Conservation (phyloP, 305 asterid genomes). For the Stenogyne calaminthoides region DNA sequence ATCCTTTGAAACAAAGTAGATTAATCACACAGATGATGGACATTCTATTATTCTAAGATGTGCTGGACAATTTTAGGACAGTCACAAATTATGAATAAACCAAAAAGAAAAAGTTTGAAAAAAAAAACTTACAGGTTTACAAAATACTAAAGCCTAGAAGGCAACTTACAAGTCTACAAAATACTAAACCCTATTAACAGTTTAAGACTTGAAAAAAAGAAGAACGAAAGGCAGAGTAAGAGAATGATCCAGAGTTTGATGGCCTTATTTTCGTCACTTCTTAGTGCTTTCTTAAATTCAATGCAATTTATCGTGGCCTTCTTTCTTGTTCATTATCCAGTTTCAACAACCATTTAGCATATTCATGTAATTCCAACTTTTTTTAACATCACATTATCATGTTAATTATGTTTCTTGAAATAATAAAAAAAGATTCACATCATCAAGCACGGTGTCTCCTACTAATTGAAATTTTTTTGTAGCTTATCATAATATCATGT, state of each 20-base stretch:
- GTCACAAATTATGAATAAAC: not conserved
- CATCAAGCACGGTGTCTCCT: not conserved
- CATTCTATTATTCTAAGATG: not conserved
- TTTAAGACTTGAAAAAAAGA: not conserved
- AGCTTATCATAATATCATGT: not conserved
- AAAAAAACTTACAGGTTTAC: not conserved
- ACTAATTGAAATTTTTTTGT: not conserved
- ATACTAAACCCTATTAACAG: not conserved
- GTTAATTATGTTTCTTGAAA: not conserved
- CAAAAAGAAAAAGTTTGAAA: not conserved
- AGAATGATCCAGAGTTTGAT: not conserved
- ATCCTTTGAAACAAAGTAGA: not conserved
- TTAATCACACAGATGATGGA: too few species aligned
- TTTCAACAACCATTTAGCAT: not conserved
- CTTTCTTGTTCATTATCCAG: constrained; percentile 3
- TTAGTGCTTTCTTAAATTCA: not conserved
- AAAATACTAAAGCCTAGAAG: not conserved
- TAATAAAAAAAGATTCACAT: not conserved
- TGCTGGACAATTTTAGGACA: not conserved
- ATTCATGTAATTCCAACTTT: not conserved
- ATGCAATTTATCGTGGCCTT: not conserved
- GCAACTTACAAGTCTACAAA: not conserved
- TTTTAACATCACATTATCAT: not conserved
- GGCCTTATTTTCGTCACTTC: not conserved
- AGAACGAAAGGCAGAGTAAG: not conserved